Evolutionary conservation across 768 basidiomycete species (phyloP).

Genomic region (Podaxis pistillaris): DNA sequence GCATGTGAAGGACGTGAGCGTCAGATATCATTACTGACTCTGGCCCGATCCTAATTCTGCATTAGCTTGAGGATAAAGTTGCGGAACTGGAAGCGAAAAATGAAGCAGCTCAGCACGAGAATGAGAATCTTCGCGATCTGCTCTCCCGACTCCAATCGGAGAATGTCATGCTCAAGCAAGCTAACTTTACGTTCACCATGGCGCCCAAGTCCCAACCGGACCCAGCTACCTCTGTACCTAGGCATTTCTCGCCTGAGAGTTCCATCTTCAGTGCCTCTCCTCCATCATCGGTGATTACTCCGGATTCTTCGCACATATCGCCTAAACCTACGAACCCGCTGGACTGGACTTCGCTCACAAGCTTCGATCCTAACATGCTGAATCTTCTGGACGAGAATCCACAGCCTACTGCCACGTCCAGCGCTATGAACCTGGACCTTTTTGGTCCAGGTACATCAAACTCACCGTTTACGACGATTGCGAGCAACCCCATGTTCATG

Average conservation of each 20-base stretch:
- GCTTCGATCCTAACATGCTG: constrained; percentile 69
- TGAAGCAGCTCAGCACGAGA: constrained; percentile 68
- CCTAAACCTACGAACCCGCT: constrained; percentile 42
- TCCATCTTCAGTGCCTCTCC: constrained; percentile 23
- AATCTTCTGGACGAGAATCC: constrained; percentile 60
- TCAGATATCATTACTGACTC: constrained; percentile 9
- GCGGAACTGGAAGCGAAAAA: constrained; percentile 84
- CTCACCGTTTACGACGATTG: constrained; percentile 73
- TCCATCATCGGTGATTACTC: constrained; percentile 29
- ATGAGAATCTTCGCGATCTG: constrained; percentile 86
- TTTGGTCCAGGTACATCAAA: constrained; percentile 48
- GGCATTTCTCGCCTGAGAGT: constrained; percentile 19
- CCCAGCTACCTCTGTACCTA: constrained; percentile 10
- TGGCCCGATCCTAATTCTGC: constrained; percentile 9
- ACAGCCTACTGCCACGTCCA: constrained; percentile 52
- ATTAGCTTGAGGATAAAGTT: constrained; percentile 88
- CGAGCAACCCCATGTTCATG: constrained; percentile 82
- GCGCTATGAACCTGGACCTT: constrained; percentile 61
- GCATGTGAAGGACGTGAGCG: constrained; percentile 91
- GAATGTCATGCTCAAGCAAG: constrained; percentile 78
- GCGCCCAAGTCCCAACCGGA: constrained; percentile 32
- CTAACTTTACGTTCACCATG: constrained; percentile 81
- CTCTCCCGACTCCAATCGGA: constrained; percentile 83
- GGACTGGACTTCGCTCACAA: constrained; percentile 66
- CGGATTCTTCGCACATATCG: constrained; percentile 30